phyloP scores from a whole-genome alignment of 495 filamentous ascomycete species.

The Mytilinidion resinicola region DNA sequence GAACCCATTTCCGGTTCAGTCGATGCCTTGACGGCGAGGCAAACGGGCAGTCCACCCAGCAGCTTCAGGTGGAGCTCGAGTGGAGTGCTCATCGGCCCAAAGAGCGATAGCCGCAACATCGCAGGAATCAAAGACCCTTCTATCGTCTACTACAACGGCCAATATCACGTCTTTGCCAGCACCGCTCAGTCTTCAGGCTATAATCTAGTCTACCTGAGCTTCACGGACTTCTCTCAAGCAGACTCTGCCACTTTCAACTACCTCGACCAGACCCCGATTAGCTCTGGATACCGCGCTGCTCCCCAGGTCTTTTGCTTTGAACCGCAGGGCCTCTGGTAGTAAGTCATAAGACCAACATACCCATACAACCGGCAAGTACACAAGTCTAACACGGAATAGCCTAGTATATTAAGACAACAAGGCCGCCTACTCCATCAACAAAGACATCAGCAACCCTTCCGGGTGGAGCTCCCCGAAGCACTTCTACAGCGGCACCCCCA shows the following conservation, averaged over 20 bases:
- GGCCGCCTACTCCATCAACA: constrained; percentile 27
- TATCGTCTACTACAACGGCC: constrained; percentile 23
- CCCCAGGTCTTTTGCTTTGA: constrained; percentile 29
- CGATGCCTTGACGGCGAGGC: background rate
- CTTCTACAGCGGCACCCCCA: constrained; percentile 20
- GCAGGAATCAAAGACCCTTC: constrained; percentile 32
- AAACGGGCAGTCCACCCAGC: constrained; percentile 5
- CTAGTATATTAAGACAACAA: constrained; percentile 28
- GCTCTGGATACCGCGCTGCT: constrained; percentile 20
- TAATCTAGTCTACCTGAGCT: constrained; percentile 27
- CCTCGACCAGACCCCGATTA: constrained; percentile 24
- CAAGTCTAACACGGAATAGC: too few species aligned
- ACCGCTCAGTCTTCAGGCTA: constrained; percentile 21
- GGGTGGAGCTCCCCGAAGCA: constrained; percentile 24
- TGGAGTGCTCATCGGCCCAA: constrained; percentile 16
- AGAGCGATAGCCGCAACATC: constrained; percentile 19
- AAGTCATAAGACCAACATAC: too few species aligned
- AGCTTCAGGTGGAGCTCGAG: constrained; percentile 29
- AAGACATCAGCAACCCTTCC: constrained; percentile 25
- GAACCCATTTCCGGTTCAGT: background rate
- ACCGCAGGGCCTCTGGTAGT: constrained; percentile 28
- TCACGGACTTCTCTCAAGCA: constrained; percentile 22
- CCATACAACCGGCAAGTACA: too few species aligned
- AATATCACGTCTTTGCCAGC: constrained; percentile 28
- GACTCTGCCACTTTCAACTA: constrained; percentile 16